Base-by-base conservation (phyloP, 108 stramenopile genomes). In the Mayamaea pseudoterrestris region DNA sequence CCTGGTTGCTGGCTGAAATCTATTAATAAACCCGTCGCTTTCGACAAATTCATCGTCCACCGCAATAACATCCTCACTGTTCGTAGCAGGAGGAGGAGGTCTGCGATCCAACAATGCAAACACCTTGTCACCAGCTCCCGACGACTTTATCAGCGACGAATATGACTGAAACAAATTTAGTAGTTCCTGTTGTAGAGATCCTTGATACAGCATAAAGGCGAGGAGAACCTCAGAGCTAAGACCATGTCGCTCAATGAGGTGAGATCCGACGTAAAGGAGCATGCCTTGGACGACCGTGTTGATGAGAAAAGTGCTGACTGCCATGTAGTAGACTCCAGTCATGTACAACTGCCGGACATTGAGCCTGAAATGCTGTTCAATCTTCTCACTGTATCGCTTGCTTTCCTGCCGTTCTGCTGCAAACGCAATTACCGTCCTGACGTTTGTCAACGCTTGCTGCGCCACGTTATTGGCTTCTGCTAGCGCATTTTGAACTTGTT, bases 131-230 rank as follows among this genome's bases (percentile, higher is more conserved):
- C 93, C 96, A 11, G 96, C 93, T 25, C 71, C 90, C 7, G 83
- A 81, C 35, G 87, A 88, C 65, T 95, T 93, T 34, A 93, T 68
- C 28, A 97, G 53, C 1, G 91, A 87, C 11, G 85, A 76, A 56
- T 90, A 95, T 24, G 81, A 83, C 44, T 84, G 68, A 47, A 93
- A 93, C 20, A 97, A 67, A 58, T 93, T 85, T 65, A 90, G 50
- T 44, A 86, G 86, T 51, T 84, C 78, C 41, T 82, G 79, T 68
- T 84, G 85, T 14, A 97, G 69, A 31, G 85, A 74, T 3, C 82
- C 79, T 60, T 95, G 93, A 64, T 95, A 95, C 29, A 97, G 74
- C 93, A 97, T 93, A 59, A 97, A 97, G 14, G 93, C 84, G 23
- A 97, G 55, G n/a, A 97, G 76, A 7, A 84, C 56, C 37, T 86